Evolutionary conservation across 2,329 filamentous ascomycete species (phyloP), one percentile per base, ranked within the genome.

Genomic region (Colletotrichum sp.): DNA sequence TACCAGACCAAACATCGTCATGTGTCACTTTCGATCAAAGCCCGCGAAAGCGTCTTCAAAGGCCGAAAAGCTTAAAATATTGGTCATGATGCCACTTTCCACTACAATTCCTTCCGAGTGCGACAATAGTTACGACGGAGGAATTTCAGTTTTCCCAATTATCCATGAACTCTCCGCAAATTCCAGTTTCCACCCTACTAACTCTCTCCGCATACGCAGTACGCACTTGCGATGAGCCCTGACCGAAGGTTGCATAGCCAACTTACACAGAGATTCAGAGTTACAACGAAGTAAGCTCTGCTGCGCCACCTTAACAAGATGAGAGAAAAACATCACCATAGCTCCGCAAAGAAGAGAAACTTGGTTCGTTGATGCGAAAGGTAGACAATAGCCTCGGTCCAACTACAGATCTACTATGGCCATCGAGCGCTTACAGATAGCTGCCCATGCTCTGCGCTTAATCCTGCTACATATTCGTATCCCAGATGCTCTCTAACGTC

Each of bases 11-110:
- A 73, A 75, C 70, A 75, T 73, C 64, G 26, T 75, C 70, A 75
- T 75, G 73, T 75, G 73, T 73, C 73, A 73, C 34, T 57, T 67
- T 60, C n/a, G 64, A 68, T 75, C 73, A 75, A 75, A 73, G 70
- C 70, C 73, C 73, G 70, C 13, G 34, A 75, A 71, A 73, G 70
- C 64, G 64, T 75, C 36, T 73, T 69, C 73, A 75, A 75, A 75
- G 15, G 36, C 73, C 73, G 73, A 69, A 73, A 75, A 75, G 69
- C 63, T 72, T 72, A 75, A 75, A 73, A 48, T 28, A 60, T 69
- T 71, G 59, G 26, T 59, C 36, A 66, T 30, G 32, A 24, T 44
- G 55, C n/a, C 39, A 63, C 57, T 52, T 52, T 34, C 30, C 55
- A 22, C 22, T 48, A 36, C 69, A 67, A 26, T n/a, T 22, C 52